Evolutionary conservation across 2,329 filamentous ascomycete genomes (phyloP), one percentile per base, ranked within the genome.

Genomic region (Metarhizium anisopliae): DNA sequence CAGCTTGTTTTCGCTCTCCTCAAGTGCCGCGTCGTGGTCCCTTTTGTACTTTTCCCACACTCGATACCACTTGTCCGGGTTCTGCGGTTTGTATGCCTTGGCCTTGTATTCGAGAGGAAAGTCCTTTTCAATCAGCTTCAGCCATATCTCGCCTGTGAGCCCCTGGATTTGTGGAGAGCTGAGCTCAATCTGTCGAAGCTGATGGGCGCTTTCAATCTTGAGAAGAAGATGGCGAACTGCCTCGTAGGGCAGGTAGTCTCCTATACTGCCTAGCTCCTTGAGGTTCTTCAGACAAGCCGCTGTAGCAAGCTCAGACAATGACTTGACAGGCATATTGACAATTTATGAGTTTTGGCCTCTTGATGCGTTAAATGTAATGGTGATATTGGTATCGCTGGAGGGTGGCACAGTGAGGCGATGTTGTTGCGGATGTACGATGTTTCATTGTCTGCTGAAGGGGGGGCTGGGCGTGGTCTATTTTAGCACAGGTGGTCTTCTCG

Each of bases 81-180:
- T 79, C 55, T 78, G 77, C 0, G 89, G 88, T 29, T 82, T 75
- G 61, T 85, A 81, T 30, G 82, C 80, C 66, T 87, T 83, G 50
- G 74, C 73, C 47, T 84, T 76, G 60, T 73, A 71, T 69, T 84
- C 86, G 55, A 82, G 74, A 2, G 84, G 84, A 59, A 96, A 89
- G 64, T 96, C 85, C 51, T 84, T 82, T 53, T 82, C 80, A 69
- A 97, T 94, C 64, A 96, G 81, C 32, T 82, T 80, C 47, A 83
- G 72, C 93, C 93, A 96, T 59, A 93, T 75, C 62, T 91, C 87
- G 20, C 75, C 79, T 43, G 85, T 85, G 55, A 87, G 77, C 42
- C 83, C 83, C 58, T 81, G 77, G 53, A 96, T 79, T 60, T 95
- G 89, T 0, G 90, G 89, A 5, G 86, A 92, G 65, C 85, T 84